phyloP scores from a whole-genome alignment of 768 basidiomycete species.

The Obba rivulosa region DNA sequence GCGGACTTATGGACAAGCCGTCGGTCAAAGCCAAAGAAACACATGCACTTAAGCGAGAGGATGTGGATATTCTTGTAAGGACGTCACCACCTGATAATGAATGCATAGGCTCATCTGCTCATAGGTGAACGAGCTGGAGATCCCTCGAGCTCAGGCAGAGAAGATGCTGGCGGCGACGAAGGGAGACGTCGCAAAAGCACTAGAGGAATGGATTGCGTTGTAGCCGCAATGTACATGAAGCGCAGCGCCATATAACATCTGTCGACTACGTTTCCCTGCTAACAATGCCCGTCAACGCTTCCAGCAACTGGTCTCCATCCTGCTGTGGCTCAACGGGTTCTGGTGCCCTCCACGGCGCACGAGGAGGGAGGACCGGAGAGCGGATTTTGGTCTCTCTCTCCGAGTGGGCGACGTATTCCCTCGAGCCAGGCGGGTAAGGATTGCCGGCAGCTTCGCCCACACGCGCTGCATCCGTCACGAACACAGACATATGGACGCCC shows the following conservation, averaged over 20 bases:
- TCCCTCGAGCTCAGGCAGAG: constrained; percentile 53
- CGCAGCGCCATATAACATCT: no score
- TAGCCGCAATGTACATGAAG: neutral
- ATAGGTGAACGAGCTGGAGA: constrained; percentile 63
- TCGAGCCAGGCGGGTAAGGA: constrained; percentile 44
- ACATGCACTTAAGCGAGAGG: constrained; percentile 47
- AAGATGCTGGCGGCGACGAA: constrained; percentile 47
- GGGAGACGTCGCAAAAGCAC: constrained; percentile 47
- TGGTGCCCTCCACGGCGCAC: no score
- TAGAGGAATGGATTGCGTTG: constrained; percentile 25
- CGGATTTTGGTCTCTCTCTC: no score
- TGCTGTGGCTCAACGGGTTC: no score
- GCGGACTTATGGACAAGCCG: constrained; percentile 53
- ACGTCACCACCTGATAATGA: neutral
- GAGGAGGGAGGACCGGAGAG: no score
- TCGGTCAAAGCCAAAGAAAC: constrained; percentile 45
- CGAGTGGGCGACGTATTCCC: constrained; percentile 34
- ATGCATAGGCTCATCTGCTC: neutral
- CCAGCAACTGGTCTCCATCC: no score
- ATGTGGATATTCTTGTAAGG: constrained; percentile 60
- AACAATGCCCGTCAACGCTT: no score
- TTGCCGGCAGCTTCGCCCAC: constrained; percentile 26
- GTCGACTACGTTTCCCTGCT: no score
- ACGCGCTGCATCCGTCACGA: constrained; percentile 24
- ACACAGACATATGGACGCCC: constrained; percentile 32